Percentiles rank a stretch among this genome's conserved stretches.
These are phyloP conservation scores for Eucalyptus shirleyi DNA, from an alignment of 345 rosid genomes.

Conservation along the genomic window DNA sequence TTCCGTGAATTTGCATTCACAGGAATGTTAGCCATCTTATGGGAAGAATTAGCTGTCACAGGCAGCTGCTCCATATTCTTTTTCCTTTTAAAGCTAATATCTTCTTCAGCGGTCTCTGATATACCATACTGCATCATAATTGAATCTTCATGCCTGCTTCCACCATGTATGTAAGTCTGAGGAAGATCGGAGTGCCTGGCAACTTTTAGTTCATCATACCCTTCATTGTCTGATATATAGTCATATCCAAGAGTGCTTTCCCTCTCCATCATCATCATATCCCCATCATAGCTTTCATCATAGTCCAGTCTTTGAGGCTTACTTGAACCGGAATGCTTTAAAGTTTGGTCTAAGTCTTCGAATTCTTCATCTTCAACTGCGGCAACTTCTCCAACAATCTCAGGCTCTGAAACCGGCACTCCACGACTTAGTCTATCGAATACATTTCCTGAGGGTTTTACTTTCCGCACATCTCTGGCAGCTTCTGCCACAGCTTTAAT, in stretches of 20 bases:
- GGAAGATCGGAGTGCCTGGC: constrained; percentile 6
- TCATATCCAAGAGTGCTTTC: constrained; percentile 31
- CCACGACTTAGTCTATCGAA: constrained; percentile 82
- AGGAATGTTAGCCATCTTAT: constrained; percentile 23
- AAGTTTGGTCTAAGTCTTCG: constrained; percentile 15
- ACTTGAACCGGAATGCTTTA: constrained; percentile 1
- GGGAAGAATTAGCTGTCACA: constrained; percentile 21
- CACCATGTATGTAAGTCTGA: constrained; percentile 16
- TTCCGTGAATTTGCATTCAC: constrained; percentile 46
- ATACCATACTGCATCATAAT: constrained; percentile 21
- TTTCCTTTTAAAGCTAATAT: constrained; percentile 1
- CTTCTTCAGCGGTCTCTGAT: constrained; percentile 18
- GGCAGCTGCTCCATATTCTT: constrained; percentile 5
- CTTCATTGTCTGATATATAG: constrained; percentile 30
- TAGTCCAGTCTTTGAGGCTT: constrained; percentile 28
- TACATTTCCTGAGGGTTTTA: constrained; percentile 61
- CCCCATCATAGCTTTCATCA: constrained; percentile 15
- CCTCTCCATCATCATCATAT: constrained; percentile 16
- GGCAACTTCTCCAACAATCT: constrained; percentile 10
- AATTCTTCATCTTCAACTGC: constrained; percentile 29
- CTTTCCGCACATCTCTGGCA: constrained; percentile 59
- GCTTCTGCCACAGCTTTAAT: constrained; percentile 92
- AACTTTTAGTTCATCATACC: constrained; percentile 20
- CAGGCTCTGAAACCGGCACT: constrained; percentile 13
- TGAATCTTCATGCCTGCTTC: constrained; percentile 28